These are phyloP conservation scores for Solanum hybrid DNA, from an alignment of 305 asterid species.

Conservation along the genomic window DNA sequence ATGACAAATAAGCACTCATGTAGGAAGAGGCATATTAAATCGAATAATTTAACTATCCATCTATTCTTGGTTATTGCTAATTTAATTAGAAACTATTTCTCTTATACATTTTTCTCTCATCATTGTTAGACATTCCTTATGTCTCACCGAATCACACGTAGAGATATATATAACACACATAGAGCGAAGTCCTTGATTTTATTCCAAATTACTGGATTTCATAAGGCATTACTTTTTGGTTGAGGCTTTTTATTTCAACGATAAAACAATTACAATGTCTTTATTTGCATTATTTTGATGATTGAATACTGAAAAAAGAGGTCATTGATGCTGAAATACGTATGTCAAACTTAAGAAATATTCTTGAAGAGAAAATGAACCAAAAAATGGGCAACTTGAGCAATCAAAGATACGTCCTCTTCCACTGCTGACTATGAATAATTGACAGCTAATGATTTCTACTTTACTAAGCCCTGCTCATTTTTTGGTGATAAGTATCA, in stretches of 20 bases:
- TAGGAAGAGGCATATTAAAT: no score
- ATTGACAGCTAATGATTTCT: no score
- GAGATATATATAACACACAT: no score
- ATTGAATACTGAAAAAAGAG: not conserved
- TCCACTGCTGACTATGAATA: not conserved
- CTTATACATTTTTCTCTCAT: no score
- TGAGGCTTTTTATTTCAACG: not conserved
- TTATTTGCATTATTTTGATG: not conserved
- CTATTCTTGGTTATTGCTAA: no score
- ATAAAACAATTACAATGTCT: not conserved
- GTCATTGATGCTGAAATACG: not conserved
- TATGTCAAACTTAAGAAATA: not conserved
- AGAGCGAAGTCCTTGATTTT: not conserved
- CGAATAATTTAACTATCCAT: no score
- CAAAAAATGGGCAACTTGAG: not conserved
- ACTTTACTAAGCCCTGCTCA: not conserved
- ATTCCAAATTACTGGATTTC: not conserved
- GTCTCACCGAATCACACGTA: no score
- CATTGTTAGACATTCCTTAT: no score
- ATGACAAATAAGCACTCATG: no score
- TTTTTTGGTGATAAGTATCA: not conserved
- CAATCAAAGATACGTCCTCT: not conserved
- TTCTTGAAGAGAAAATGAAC: not conserved
- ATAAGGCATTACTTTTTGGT: not conserved
- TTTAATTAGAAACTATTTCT: no score